A percentile compares a stretch with the other conserved stretches of the same genome.
Evolutionary conservation across 495 filamentous ascomycete genomes (phyloP).

Genomic region (Hyaloscypha hepaticicola): DNA sequence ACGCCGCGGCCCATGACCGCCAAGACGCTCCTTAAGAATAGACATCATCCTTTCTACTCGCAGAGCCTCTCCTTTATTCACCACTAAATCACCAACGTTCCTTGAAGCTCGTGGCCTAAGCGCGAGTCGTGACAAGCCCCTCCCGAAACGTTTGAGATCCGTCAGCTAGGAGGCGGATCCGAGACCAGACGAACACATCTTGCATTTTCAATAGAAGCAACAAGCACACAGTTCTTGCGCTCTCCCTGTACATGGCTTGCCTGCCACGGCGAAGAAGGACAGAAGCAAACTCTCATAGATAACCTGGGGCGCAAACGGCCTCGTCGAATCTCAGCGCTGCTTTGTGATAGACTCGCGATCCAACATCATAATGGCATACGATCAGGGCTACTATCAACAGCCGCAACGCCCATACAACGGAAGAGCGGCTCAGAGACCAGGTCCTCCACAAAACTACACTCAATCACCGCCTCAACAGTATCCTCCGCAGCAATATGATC

Average conservation of each 20-base stretch:
- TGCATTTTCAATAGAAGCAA: slow-evolving; percentile 1
- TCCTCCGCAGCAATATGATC: slow-evolving; percentile 41
- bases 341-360: not conserved
- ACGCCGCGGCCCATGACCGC: not conserved
- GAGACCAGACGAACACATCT: not conserved
- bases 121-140: slow-evolving; percentile 1
- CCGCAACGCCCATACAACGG: slow-evolving; percentile 49
- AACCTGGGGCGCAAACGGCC: not conserved
- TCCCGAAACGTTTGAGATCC: slow-evolving; percentile 17
- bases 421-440: slow-evolving; percentile 45
- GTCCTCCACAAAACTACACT: slow-evolving; percentile 33
- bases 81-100: slow-evolving; percentile 11
- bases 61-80: not conserved
- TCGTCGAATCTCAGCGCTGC: not conserved
- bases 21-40: not conserved
- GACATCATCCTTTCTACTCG: not conserved
- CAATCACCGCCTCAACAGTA: slow-evolving; percentile 36
- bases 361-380: slow-evolving; percentile 34
- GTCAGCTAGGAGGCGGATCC: slow-evolving; percentile 4
- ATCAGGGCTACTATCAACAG: slow-evolving; percentile 44
- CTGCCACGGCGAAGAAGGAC: not conserved
- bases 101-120: slow-evolving; percentile 2
- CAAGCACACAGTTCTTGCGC: slow-evolving; percentile 4
- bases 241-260: slow-evolving; percentile 2
- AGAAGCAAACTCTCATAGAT: slow-evolving; percentile 1